Conservation (phyloP, 805 yeast species). For the Metschnikowia baotianmanensis region DNA sequence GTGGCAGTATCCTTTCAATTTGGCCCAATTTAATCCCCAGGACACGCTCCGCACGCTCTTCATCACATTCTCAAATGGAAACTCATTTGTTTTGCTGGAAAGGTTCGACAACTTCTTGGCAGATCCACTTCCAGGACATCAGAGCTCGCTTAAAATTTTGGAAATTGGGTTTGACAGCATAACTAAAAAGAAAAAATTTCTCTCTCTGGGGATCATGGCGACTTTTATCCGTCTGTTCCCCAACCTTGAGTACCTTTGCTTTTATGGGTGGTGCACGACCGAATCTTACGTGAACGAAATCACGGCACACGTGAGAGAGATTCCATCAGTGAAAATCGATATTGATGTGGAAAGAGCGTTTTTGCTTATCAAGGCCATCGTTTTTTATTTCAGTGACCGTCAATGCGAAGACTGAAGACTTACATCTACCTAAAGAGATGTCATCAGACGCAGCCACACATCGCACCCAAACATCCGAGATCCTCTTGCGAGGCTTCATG, state of each 20-base stretch:
- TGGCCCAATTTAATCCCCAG: conserved; percentile 33
- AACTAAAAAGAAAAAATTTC: conserved; percentile 12
- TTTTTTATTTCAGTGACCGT: too few relatives aligned
- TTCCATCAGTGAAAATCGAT: conserved; percentile 2
- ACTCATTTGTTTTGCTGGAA: conserved; percentile 38
- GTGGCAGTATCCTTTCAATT: conserved; percentile 56
- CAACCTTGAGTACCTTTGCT: conserved; percentile 14
- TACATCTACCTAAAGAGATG: neutral
- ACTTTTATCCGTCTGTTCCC: conserved; percentile 17
- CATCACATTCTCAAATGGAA: conserved; percentile 26
- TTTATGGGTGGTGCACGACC: conserved; percentile 26
- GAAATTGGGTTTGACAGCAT: conserved; percentile 16
- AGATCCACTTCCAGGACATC: conserved; percentile 20
- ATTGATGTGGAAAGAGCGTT: conserved; percentile 4
- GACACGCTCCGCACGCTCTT: conserved; percentile 23
- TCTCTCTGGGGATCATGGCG: conserved; percentile 16
- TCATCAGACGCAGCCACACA: neutral
- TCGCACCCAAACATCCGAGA: conserved; percentile 10
- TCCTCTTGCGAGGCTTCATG: neutral
- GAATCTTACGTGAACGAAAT: conserved; percentile 14
- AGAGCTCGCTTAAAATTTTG: conserved; percentile 15
- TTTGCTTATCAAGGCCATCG: too few relatives aligned
- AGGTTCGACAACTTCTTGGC: conserved; percentile 32
- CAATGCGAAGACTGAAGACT: too few relatives aligned
- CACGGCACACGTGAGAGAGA: conserved; percentile 4